phyloP scores from a whole-genome alignment of 2,329 filamentous ascomycete species.

The Fusarium begoniae region DNA sequence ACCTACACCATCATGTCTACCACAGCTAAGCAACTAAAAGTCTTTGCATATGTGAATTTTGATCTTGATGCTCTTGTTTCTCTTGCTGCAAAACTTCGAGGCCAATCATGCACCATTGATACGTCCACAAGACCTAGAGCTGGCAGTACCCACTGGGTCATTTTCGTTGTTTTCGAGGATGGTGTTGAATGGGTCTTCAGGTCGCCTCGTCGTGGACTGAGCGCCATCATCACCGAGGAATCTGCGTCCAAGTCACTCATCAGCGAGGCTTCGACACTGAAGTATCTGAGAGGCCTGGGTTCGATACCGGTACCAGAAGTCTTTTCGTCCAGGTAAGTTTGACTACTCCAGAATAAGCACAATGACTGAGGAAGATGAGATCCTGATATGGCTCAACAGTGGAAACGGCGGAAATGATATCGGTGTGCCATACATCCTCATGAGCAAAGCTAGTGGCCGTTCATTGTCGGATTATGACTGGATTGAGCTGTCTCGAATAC shows the following conservation, averaged over 20 bases:
- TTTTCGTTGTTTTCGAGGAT: not conserved
- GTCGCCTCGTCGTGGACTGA: not conserved
- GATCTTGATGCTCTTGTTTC: not conserved
- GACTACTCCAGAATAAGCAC: not conserved
- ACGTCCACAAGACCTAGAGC: not conserved
- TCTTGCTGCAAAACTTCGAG: accelerated
- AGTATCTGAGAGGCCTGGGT: not conserved
- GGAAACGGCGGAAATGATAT: accelerated
- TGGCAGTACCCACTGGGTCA: not conserved
- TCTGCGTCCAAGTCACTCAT: not conserved
- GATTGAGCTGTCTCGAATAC: not conserved
- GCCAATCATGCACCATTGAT: not conserved
- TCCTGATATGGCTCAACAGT: not conserved
- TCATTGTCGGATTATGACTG: not conserved
- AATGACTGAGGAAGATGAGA: not conserved
- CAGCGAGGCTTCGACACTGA: not conserved
- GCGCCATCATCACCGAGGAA: not conserved
- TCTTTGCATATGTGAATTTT: not conserved
- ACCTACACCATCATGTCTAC: not conserved
- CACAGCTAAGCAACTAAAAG: not conserved
- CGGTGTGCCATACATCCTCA: not conserved
- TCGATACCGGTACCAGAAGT: not conserved
- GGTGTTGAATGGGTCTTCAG: not conserved
- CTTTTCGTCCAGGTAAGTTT: not conserved
- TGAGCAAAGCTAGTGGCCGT: not conserved